Conservation (phyloP, 768 basidiomycete genomes). For the Termitomyces sp. region DNA sequence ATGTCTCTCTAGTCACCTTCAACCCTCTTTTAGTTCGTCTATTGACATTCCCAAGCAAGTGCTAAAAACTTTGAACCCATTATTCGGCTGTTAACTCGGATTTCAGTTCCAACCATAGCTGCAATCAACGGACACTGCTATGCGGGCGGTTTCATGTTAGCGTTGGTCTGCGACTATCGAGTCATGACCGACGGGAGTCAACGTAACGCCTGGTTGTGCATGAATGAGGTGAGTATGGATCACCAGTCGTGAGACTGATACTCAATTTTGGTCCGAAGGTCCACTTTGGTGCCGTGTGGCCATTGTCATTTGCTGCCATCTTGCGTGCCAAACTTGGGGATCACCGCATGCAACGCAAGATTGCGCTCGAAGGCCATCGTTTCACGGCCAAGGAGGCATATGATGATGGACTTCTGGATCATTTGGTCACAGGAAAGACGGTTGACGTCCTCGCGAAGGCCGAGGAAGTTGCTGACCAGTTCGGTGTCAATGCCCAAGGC, state of each 20-base stretch:
- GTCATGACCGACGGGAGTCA: slow-evolving; percentile 80
- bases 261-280: slow-evolving; percentile 37
- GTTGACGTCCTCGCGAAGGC: slow-evolving; percentile 58
- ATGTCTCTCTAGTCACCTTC: slow-evolving; percentile 48
- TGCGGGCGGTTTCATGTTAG: slow-evolving; percentile 77
- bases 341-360: slow-evolving; percentile 56
- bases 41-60: slow-evolving; percentile 72
- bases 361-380: slow-evolving; percentile 75
- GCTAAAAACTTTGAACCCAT: background rate
- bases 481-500: slow-evolving; percentile 43
- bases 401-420: slow-evolving; percentile 62
- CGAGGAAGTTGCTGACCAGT: slow-evolving; percentile 50
- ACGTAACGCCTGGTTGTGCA: slow-evolving; percentile 80
- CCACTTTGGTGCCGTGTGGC: slow-evolving; percentile 80
- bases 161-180: slow-evolving; percentile 82
- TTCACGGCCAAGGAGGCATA: slow-evolving; percentile 73
- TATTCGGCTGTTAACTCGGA: background rate
- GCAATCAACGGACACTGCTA: slow-evolving; percentile 85
- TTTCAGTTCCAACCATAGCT: slow-evolving; percentile 68
- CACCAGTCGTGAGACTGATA: background rate
- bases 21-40: slow-evolving; percentile 69
- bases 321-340: slow-evolving; percentile 61
- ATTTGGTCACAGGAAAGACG: slow-evolving; percentile 58
- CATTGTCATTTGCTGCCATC: slow-evolving; percentile 63
- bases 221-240: slow-evolving; percentile 74